Evolutionary conservation across 768 basidiomycete genomes (phyloP).

Genomic region (Hygrophorus russula): DNA sequence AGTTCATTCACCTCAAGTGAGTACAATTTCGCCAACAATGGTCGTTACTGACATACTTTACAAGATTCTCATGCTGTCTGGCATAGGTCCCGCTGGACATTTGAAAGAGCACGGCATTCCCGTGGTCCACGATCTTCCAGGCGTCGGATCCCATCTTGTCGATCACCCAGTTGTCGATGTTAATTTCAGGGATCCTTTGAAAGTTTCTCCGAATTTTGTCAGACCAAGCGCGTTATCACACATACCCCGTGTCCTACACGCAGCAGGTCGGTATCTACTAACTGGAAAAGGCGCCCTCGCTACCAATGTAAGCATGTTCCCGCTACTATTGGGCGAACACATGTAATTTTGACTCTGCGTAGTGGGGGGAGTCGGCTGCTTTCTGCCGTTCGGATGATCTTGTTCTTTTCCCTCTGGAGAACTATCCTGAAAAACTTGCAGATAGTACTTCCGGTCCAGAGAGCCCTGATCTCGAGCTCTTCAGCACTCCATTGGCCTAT

Average conservation of each 20-base stretch:
- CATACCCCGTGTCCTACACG: conserved; percentile 16
- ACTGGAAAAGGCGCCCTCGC: conserved; percentile 39
- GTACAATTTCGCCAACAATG: not conserved
- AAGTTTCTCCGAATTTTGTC: conserved; percentile 30
- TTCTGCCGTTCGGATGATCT: conserved; percentile 49
- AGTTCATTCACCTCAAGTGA: conserved; percentile 45
- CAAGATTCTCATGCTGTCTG: conserved; percentile 61
- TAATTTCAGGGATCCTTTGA: conserved; percentile 39
- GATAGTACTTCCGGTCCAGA: conserved; percentile 34
- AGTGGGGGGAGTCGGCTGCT: conserved; percentile 45
- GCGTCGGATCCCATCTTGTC: conserved; percentile 64
- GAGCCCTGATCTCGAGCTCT: conserved; percentile 39
- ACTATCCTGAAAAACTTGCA: conserved; percentile 25
- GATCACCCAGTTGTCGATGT: conserved; percentile 60
- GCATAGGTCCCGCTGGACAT: conserved; percentile 57
- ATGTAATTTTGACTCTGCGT: not conserved
- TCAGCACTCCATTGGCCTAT: conserved; percentile 31
- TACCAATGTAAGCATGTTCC: conserved; percentile 33
- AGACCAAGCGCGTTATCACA: conserved; percentile 20
- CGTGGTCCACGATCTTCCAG: conserved; percentile 52
- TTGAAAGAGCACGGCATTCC: conserved; percentile 42
- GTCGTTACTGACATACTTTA: not conserved
- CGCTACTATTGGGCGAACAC: too few species aligned
- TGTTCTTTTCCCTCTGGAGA: conserved; percentile 28
- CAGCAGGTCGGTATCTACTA: conserved; percentile 30